Evolutionary conservation across 148 eudicot species (phyloP).

Genomic region (Cornus kousa): DNA sequence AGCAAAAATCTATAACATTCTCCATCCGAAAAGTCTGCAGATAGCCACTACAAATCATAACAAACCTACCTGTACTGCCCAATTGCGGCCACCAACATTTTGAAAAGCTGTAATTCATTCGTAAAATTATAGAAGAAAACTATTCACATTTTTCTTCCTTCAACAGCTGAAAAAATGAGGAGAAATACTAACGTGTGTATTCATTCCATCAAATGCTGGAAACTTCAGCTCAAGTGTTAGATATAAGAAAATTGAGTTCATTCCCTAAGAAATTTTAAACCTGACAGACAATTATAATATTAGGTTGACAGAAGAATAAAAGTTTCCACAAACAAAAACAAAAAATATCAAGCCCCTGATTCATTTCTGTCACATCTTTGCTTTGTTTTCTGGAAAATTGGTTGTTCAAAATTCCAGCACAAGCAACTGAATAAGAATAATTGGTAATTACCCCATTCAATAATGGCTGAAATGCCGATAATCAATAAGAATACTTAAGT

Average conservation of each 20-base stretch:
- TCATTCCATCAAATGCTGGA: background rate
- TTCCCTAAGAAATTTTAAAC: background rate
- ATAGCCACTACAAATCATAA: no score
- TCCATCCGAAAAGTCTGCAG: no score
- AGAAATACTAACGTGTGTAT: no score
- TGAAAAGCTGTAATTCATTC: no score
- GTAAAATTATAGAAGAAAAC: no score
- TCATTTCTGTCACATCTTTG: background rate
- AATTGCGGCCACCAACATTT: no score
- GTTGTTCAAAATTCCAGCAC: background rate
- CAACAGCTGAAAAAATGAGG: no score
- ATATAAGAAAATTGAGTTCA: background rate
- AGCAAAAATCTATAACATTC: no score
- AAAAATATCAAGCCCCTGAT: background rate
- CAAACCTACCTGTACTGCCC: no score
- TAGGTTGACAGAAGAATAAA: background rate
- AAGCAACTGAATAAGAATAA: background rate
- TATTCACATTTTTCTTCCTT: no score
- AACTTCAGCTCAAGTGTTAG: background rate
- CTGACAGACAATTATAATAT: background rate
- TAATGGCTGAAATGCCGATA: background rate
- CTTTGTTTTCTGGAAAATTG: background rate
- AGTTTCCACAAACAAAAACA: background rate
- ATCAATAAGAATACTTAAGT: conserved; percentile 27
- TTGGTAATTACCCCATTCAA: background rate